These are phyloP conservation scores for Sphaceloma murrayae DNA, from an alignment of 2,329 filamentous ascomycete genomes.

Conservation along the genomic window DNA sequence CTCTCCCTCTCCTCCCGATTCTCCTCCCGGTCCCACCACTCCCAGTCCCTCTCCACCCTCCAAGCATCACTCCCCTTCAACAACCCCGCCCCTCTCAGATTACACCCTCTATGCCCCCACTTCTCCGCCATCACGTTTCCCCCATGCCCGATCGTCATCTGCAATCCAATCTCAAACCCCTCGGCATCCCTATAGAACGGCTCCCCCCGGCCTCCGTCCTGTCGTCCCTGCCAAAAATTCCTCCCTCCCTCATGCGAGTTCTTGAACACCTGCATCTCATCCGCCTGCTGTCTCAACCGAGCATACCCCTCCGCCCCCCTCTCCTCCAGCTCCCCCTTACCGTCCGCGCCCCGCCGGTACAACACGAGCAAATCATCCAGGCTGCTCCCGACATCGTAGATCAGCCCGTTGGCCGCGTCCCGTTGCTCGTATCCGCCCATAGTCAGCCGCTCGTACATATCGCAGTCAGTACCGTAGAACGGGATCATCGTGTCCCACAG, in stretches of 20 bases:
- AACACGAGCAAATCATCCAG: not conserved
- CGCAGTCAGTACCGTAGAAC: constrained; percentile 49
- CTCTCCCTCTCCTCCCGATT: not conserved
- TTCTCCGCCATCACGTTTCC: constrained; percentile 1
- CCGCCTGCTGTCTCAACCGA: not conserved
- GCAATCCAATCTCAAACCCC: not conserved
- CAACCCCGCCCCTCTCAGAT: not conserved
- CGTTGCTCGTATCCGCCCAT: not conserved
- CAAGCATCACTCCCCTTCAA: not conserved
- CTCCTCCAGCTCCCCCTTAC: no score
- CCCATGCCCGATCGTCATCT: not conserved
- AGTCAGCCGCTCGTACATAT: not conserved
- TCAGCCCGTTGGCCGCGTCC: not conserved
- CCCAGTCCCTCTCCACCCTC: constrained; percentile 4
- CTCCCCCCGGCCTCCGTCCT: not conserved
- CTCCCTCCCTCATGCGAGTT: not conserved
- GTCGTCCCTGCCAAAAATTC: not conserved
- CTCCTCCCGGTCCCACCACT: not conserved
- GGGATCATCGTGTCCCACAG: constrained; percentile 51
- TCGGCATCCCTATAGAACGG: not conserved
- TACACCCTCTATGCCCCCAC: constrained; percentile 6
- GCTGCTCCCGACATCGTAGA: not conserved
- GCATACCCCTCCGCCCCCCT: not conserved
- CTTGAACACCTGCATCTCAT: not conserved
- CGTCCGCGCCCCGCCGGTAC: not conserved